Percentiles rank a stretch among this genome's conserved stretches.
Conservation (phyloP, 192 early-diverging fungal species). For the Endogone sp. region DNA sequence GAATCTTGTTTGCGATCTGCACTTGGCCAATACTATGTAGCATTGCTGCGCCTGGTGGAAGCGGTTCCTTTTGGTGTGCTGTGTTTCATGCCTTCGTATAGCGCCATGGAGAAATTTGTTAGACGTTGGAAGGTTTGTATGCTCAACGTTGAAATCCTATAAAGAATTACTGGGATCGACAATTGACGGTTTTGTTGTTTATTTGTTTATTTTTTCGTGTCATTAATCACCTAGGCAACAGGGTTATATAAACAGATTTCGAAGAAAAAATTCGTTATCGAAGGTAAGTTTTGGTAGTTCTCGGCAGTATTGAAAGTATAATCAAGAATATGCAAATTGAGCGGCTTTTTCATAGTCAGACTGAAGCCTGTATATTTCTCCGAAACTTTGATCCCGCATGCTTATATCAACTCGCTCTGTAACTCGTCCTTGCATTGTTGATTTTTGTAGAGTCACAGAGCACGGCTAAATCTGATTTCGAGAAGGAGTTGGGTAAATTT, state of each 20-base stretch:
- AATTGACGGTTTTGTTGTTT: no score
- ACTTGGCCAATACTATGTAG: background rate
- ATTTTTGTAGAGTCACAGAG: slow-evolving; percentile 16
- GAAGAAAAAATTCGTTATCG: slow-evolving; percentile 2
- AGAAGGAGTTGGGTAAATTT: slow-evolving; percentile 14
- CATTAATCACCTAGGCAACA: slow-evolving; percentile 6
- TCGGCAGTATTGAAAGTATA: no score
- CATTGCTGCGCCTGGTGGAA: slow-evolving; percentile 18
- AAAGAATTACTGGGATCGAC: no score
- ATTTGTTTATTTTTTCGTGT: background rate
- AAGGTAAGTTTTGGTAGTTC: background rate
- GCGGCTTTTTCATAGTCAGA: no score
- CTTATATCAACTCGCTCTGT: no score
- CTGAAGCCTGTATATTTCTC: no score
- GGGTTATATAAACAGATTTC: slow-evolving; percentile 12
- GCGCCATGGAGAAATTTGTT: slow-evolving; percentile 20
- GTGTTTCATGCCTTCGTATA: slow-evolving; percentile 33
- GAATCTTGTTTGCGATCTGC: no score
- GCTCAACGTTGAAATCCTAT: background rate
- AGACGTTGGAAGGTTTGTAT: slow-evolving; percentile 21
- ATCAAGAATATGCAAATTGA: no score
- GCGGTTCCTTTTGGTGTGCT: slow-evolving; percentile 42
- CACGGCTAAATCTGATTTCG: slow-evolving; percentile 14
- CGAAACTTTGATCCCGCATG: no score
- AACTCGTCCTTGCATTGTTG: no score